Evolutionary conservation across 1,284 basidiomycete genomes (phyloP).

Genomic region (Vanrija humicola): DNA sequence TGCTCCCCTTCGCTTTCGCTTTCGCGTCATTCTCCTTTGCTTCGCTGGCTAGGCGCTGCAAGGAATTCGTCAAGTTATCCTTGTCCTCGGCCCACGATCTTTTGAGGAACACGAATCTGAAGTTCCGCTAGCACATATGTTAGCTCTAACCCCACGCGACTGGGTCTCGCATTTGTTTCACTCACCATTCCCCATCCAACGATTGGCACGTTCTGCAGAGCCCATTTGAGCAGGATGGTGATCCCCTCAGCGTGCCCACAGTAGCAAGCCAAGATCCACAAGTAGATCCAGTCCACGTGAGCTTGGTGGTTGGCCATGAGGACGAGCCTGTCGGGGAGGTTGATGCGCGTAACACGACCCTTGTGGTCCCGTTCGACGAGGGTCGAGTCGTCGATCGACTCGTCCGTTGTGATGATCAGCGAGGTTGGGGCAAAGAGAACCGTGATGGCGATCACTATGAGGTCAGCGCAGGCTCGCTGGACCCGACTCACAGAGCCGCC

Average conservation of each 20-base stretch:
- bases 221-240: constrained; percentile 85
- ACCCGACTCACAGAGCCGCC: constrained; percentile 59
- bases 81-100: constrained; percentile 82
- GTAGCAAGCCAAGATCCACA: constrained; percentile 81
- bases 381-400: constrained; percentile 26
- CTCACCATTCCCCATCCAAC: constrained; percentile 71
- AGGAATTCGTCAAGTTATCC: constrained; percentile 53
- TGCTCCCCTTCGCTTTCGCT: neutral
- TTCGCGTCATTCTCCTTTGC: constrained; percentile 53
- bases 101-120: constrained; percentile 80
- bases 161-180: neutral
- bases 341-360: constrained; percentile 61
- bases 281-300: constrained; percentile 82
- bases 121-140: constrained; percentile 62
- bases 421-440: constrained; percentile 79
- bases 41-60: constrained; percentile 49
- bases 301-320: constrained; percentile 80
- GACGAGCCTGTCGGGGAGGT: constrained; percentile 71
- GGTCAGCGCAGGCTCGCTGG: neutral
- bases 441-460: constrained; percentile 47
- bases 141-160: neutral
- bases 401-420: constrained; percentile 60
- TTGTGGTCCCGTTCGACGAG: constrained; percentile 55
- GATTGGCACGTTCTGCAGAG: constrained; percentile 79
- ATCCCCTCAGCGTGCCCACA: constrained; percentile 62